Percentiles rank a stretch among this genome's conserved stretches.
phyloP scores from a whole-genome alignment of 2,329 filamentous ascomycete genomes.

The Claviceps capensis region DNA sequence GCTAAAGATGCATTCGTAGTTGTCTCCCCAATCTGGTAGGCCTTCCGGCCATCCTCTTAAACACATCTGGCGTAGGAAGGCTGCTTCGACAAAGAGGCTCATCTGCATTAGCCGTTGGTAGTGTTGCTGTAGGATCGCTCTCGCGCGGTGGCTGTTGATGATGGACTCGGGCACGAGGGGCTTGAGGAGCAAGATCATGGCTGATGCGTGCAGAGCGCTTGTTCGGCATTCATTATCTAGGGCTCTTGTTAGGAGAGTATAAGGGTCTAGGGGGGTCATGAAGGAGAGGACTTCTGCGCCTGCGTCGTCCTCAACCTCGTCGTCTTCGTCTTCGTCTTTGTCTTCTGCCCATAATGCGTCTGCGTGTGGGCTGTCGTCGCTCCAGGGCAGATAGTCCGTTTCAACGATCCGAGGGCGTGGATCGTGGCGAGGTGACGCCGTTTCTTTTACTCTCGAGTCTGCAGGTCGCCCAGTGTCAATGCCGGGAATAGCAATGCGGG shows the following conservation, averaged over 20 bases:
- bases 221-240: constrained; percentile 42
- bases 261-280: constrained; percentile 37
- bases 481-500: neutral
- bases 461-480: constrained; percentile 7
- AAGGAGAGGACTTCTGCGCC: constrained; percentile 1
- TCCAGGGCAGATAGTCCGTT: constrained; percentile 46
- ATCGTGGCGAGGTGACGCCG: constrained; percentile 21
- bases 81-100: constrained; percentile 45
- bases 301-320: neutral
- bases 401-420: constrained; percentile 33
- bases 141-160: constrained; percentile 41
- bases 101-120: constrained; percentile 46
- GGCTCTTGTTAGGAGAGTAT: constrained; percentile 37
- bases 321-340: neutral
- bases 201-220: constrained; percentile 44
- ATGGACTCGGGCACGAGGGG: constrained; percentile 41
- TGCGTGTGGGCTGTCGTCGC: constrained; percentile 41
- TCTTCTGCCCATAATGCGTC: constrained; percentile 22
- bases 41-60: constrained; percentile 41
- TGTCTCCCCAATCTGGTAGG: constrained; percentile 37
- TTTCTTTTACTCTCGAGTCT: constrained; percentile 15
- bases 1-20: constrained; percentile 39
- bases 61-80: constrained; percentile 47
- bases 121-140: constrained; percentile 43
- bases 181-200: constrained; percentile 45